Conservation (phyloP, 2,329 filamentous ascomycete species). For the Arthrinium phaeospermum region DNA sequence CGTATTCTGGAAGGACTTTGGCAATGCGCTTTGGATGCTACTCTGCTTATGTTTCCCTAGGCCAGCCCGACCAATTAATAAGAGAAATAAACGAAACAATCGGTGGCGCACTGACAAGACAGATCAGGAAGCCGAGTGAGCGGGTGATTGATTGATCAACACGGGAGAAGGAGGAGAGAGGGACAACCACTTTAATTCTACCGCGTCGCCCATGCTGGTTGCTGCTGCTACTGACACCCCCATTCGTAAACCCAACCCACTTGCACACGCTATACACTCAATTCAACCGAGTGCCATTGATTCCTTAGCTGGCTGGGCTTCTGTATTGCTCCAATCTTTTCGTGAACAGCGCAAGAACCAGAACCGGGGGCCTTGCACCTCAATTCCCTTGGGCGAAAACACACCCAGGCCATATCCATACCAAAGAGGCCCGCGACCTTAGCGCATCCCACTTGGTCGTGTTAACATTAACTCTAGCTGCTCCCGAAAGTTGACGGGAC, state of each 20-base stretch:
- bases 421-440: constrained; percentile 11
- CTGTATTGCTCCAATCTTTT: constrained; percentile 7
- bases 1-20: neutral
- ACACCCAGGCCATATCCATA: neutral
- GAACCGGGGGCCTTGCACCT: neutral
- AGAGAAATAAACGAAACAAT: neutral
- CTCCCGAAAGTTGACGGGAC: neutral
- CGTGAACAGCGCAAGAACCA: neutral
- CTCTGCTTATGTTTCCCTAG: neutral
- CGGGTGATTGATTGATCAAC: neutral
- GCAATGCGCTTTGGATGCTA: neutral
- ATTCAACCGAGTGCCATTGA: neutral
- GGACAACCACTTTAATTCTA: neutral
- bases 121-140: neutral
- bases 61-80: neutral
- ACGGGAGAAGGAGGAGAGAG: neutral
- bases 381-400: constrained; percentile 3
- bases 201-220: neutral
- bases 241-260: constrained; percentile 3
- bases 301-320: neutral
- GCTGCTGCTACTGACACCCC: neutral
- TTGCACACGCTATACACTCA: neutral
- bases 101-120: neutral
- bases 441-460: constrained; percentile 15
- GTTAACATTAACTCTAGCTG: constrained; percentile 14